Evolutionary conservation across 352 stramenopile genomes (phyloP), one percentile per base, ranked within the genome.

Genomic region (Phytophthora cactorum): DNA sequence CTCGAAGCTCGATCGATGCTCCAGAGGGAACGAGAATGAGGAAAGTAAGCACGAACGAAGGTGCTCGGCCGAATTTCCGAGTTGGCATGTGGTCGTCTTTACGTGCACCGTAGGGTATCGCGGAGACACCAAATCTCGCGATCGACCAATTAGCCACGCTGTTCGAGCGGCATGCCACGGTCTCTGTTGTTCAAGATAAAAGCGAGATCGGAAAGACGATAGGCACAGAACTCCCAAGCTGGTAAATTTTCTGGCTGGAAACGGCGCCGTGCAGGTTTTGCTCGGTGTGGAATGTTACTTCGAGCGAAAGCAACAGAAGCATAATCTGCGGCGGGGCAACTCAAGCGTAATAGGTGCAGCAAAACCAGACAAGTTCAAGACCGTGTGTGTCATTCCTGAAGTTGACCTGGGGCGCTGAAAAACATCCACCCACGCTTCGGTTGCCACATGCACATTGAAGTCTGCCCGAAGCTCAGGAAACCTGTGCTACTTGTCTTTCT

Each of bases 131-230:
- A 38, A 39, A 72, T 77, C 57, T 53, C n/a, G 55, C 28, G 64
- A 70, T 64, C 14, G 65, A 74, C 70, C 53, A 72, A 68, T 71
- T 49, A 68, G 34, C 39, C 43, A 17, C 38, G 51, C n/a, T 55
- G 53, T 66, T 72, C 15, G 52, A 46, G 27, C 31, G 34, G 10
- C 5, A 29, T 52, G 12, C 49, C 36, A 49, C 45, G 51, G 65
- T 71, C 60, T 74, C 59, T 71, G 59, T 58, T 63, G 28, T 22
- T 10, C 27, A 60, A 59, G 64, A 73, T 72, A 58, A 73, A 72
- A 69, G 41, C 41, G 59, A 55, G 68, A 76, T 76, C 34, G 53
- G 68, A 27, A 32, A 49, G 1, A 66, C 50, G 68, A 76, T 72
- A 70, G 70, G 59, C 59, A 34, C 36, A 47, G 51, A 68, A 28